These are phyloP conservation scores for Calonectria henricotiae DNA, from an alignment of 2,329 filamentous ascomycete genomes.

Conservation along the genomic window DNA sequence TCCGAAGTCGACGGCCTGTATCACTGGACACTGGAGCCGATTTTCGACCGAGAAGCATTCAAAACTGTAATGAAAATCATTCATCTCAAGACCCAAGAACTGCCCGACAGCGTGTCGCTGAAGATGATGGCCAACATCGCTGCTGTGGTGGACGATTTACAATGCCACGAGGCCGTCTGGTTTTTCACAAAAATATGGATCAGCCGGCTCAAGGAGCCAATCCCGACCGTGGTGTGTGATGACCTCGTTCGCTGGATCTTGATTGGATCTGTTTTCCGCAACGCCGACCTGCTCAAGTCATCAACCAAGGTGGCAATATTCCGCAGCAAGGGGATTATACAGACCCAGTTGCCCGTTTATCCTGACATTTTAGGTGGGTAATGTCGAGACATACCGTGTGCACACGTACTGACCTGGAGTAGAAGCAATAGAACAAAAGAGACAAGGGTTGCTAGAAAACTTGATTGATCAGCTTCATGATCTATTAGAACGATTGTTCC, in stretches of 20 bases:
- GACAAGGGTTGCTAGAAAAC: not conserved
- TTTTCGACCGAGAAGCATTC: slow-evolving; percentile 9
- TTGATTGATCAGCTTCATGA: slow-evolving; percentile 5
- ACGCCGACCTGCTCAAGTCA: not conserved
- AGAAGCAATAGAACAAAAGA: slow-evolving; percentile 15
- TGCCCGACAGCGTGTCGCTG: slow-evolving; percentile 5
- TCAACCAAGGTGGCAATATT: not conserved
- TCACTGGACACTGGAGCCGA: slow-evolving; percentile 6
- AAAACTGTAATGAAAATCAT: slow-evolving; percentile 18
- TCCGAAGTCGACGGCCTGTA: slow-evolving; percentile 9
- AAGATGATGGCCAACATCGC: slow-evolving; percentile 18
- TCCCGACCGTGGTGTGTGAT: not conserved
- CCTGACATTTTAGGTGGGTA: slow-evolving; percentile 1
- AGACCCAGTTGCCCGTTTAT: slow-evolving; percentile 2
- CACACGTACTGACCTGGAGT: not conserved
- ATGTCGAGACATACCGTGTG: no score
- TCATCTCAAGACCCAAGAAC: slow-evolving; percentile 9
- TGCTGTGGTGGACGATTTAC: slow-evolving; percentile 15
- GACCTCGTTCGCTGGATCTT: slow-evolving; percentile 11
- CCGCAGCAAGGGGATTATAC: not conserved
- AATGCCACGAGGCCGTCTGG: slow-evolving; percentile 23
- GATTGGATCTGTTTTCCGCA: slow-evolving; percentile 2
- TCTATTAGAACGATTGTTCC: slow-evolving; percentile 5
- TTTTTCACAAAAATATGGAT: slow-evolving; percentile 18
- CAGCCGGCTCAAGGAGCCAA: not conserved